phyloP scores from a whole-genome alignment of 1,139 yeast genomes.

The Suhomyces terraborum region DNA sequence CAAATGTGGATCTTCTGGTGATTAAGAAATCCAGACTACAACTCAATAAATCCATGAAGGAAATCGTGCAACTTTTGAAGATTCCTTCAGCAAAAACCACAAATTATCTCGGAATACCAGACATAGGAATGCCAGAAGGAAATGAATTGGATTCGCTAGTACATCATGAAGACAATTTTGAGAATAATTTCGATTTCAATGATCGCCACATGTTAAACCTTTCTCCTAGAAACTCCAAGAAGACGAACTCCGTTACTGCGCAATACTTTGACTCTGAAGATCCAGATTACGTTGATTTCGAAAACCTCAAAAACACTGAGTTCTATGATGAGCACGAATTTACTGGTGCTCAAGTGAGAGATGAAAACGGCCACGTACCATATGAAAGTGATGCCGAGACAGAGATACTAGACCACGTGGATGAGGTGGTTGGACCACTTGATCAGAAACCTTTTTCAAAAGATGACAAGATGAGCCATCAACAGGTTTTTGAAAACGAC shows the following conservation, averaged over 20 bases:
- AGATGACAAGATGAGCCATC: slow-evolving; percentile 3
- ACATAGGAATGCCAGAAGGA: slow-evolving; percentile 10
- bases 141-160: slow-evolving; percentile 21
- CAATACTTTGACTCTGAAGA: slow-evolving; percentile 16
- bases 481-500: slow-evolving; percentile 7
- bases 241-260: slow-evolving; percentile 11
- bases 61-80: slow-evolving; percentile 42
- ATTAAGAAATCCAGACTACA: slow-evolving; percentile 44
- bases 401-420: slow-evolving; percentile 17
- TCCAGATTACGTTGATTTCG: slow-evolving; percentile 10
- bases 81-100: slow-evolving; percentile 33
- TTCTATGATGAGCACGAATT: slow-evolving; percentile 11
- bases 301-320: slow-evolving; percentile 12
- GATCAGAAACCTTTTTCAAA: slow-evolving; percentile 6
- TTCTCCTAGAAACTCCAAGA: slow-evolving; percentile 12
- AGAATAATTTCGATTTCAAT: slow-evolving; percentile 16
- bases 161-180: slow-evolving; percentile 15
- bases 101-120: slow-evolving; percentile 26
- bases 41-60: slow-evolving; percentile 45
- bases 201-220: slow-evolving; percentile 14
- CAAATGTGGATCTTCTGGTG: slow-evolving; percentile 37
- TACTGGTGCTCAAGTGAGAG: slow-evolving; percentile 9
- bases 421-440: slow-evolving; percentile 9
- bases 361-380: not conserved
- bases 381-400: slow-evolving; percentile 23